Evolutionary conservation across 352 stramenopile genomes (phyloP).

Genomic region (Pythium plurisporium): DNA sequence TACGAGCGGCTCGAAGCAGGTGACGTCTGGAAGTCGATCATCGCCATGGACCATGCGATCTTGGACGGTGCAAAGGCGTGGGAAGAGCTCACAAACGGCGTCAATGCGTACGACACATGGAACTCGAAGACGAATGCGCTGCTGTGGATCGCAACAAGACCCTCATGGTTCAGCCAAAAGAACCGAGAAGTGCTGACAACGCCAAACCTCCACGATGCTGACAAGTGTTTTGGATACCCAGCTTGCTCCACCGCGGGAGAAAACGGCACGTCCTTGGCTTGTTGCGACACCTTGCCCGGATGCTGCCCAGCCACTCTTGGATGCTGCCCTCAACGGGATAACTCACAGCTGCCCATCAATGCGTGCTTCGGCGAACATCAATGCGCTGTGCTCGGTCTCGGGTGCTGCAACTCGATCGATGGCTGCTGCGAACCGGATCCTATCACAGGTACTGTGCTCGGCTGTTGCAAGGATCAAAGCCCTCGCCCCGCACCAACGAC

Average conservation of each 20-base stretch:
- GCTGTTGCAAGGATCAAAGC: constrained; percentile 61
- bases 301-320: constrained; percentile 62
- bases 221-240: constrained; percentile 68
- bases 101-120: constrained; percentile 66
- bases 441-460: constrained; percentile 38
- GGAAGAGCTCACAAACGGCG: constrained; percentile 48
- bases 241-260: constrained; percentile 44
- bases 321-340: constrained; percentile 57
- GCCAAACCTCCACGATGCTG: constrained; percentile 28
- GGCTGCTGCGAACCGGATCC: constrained; percentile 62
- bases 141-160: constrained; percentile 69
- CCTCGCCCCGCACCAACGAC: constrained; percentile 11
- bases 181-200: constrained; percentile 27
- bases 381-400: constrained; percentile 50
- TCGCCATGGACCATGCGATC: constrained; percentile 72
- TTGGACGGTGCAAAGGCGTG: constrained; percentile 51
- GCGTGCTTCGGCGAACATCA: constrained; percentile 59
- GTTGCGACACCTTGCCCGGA: constrained; percentile 60
- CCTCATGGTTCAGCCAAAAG: constrained; percentile 62
- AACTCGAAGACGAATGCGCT: constrained; percentile 69
- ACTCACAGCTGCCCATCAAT: constrained; percentile 37
- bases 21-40: constrained; percentile 73
- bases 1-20: constrained; percentile 30
- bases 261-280: constrained; percentile 58
- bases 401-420: constrained; percentile 67